Conservation (phyloP, 192 early-diverging fungal species). For the Linnemannia schmuckeri region DNA sequence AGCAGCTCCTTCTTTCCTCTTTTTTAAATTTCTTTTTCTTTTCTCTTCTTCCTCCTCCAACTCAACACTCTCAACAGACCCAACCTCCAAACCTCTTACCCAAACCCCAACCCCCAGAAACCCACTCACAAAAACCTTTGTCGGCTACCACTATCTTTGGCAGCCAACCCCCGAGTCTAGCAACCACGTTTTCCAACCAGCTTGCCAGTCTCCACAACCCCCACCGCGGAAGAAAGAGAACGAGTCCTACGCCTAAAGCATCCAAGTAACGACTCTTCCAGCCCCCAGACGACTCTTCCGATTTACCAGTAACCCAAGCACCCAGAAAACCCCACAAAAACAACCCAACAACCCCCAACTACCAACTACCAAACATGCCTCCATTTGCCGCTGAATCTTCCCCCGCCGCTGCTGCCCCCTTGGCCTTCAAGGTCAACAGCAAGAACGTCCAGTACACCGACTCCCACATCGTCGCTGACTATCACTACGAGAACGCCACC, state of each 20-base stretch:
- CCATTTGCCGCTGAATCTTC: conserved; percentile 54
- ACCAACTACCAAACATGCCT: conserved; percentile 38
- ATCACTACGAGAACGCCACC: conserved; percentile 91
- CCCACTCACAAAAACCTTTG: conserved; percentile 29
- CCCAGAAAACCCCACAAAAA: conserved; percentile 6
- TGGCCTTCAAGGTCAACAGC: conserved; percentile 88
- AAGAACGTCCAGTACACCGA: conserved; percentile 91
- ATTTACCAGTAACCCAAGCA: conserved; percentile 11
- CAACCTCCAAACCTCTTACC: conserved; percentile 14
- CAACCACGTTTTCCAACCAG: conserved; percentile 81
- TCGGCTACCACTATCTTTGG: conserved; percentile 54
- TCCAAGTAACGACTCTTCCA: conserved; percentile 54
- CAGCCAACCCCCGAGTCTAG: conserved; percentile 58
- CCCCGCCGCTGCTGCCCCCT: conserved; percentile 59
- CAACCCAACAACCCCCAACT: background rate
- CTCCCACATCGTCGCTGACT: conserved; percentile 84
- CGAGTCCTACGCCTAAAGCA: conserved; percentile 77
- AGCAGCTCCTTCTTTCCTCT: background rate
- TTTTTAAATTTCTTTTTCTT: conserved; percentile 15
- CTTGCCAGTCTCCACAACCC: conserved; percentile 86
- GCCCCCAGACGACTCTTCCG: conserved; percentile 46
- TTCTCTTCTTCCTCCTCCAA: conserved; percentile 26
- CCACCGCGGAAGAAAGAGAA: conserved; percentile 81
- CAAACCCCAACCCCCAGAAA: conserved; percentile 17
- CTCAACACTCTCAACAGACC: conserved; percentile 18